These are phyloP conservation scores for Aspergillus nanangensis DNA, from an alignment of 495 filamentous ascomycete genomes.

Conservation along the genomic window DNA sequence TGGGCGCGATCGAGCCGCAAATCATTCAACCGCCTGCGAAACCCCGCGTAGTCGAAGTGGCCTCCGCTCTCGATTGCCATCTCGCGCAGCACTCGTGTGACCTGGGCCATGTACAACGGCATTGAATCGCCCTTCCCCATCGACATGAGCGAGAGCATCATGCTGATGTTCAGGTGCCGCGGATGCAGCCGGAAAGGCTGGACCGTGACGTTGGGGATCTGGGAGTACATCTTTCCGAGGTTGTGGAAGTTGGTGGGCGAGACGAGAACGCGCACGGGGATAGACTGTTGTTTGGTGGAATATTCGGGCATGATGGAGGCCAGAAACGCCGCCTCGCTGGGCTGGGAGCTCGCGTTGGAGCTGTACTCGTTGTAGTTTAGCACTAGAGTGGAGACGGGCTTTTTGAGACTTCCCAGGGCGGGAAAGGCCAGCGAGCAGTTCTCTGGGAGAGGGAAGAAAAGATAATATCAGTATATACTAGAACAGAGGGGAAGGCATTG, in stretches of 20 bases:
- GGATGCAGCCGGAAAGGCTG: conserved; percentile 52
- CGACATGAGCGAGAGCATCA: conserved; percentile 66
- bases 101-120: conserved; percentile 50
- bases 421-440: conserved; percentile 44
- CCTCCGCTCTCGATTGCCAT: conserved; percentile 44
- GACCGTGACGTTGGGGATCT: conserved; percentile 30
- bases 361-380: conserved; percentile 65
- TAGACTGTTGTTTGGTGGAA: conserved; percentile 12
- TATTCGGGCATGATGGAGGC: conserved; percentile 36
- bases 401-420: conserved; percentile 31
- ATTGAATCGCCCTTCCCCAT: conserved; percentile 17
- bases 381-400: conserved; percentile 56
- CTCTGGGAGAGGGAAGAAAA: conserved; percentile 45
- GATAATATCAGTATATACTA: conserved; percentile 13
- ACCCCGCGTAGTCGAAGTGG: conserved; percentile 48
- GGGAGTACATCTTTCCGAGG: conserved; percentile 38
- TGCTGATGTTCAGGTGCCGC: conserved; percentile 54
- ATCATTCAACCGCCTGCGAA: conserved; percentile 16
- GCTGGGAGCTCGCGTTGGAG: conserved; percentile 41
- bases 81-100: conserved; percentile 51
- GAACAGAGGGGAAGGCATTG: conserved; percentile 37
- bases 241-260: conserved; percentile 53
- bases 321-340: conserved; percentile 65
- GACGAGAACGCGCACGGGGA: conserved; percentile 60
- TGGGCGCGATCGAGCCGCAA: conserved; percentile 22